Evolutionary conservation across 1,139 yeast species (phyloP), one percentile per base, ranked within the genome.

Genomic region (Saccharomyces uvarum): DNA sequence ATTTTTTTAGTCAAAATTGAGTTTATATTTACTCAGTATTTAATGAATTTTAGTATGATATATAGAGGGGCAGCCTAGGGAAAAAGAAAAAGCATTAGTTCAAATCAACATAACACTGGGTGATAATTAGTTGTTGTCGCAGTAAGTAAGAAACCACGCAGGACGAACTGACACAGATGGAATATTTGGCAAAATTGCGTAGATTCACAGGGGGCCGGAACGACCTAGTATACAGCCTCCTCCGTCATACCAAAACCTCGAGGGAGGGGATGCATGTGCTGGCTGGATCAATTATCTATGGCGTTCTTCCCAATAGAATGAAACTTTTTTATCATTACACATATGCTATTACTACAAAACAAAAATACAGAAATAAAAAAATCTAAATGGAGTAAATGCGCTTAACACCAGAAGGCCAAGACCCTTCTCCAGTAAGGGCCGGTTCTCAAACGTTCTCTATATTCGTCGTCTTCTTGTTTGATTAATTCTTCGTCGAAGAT

Each of bases 401-500:
- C 11, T 56, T 51, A 62, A 54, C 65, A 61, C 63, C 65, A 62
- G 60, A 63, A 62, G 27, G 55, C 57, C 13, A 54, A 26, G 14
- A 56, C 42, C 33, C 62, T 57, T 19, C 49, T 54, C 57, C 61
- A 58, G 21, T 53, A 47, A 26, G 63, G 54, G 14, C 66, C 63
- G 28, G 60, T 56, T 50, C 53, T 59, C 28, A 65, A 28, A 47
- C 57, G 61, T 41, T 58, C 59, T 62, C 67, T 69, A 59, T 77
- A 80, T 61, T 76, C 80, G 41, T 70, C 74, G 49, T 76, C 69
- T 70, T 84, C 89, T 71, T 83, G 87, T 70, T 77, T 83, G 67
- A 84, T 73, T 53, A 83, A 75, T 59, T 84, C 88, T 65, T 84
- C 75, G 66, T 85, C 89, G 59, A 81, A 73, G 61, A 83, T 84